Evolutionary conservation across 2,329 filamentous ascomycete genomes (phyloP).

Genomic region (Colletotrichum neosansevieriae): DNA sequence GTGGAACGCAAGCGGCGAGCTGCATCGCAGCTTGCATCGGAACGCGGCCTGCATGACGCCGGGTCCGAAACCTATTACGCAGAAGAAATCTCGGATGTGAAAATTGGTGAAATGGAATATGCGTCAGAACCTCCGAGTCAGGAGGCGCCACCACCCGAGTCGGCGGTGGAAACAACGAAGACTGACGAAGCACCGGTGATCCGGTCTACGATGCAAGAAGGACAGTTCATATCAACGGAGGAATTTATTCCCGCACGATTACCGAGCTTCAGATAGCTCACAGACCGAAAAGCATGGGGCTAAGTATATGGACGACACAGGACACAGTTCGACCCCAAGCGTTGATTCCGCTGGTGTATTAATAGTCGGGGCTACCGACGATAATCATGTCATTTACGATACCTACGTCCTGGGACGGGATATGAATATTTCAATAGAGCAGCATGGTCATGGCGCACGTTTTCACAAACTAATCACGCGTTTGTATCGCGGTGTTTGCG

Average conservation of each 20-base stretch:
- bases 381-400: conserved; percentile 39
- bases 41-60: conserved; percentile 59
- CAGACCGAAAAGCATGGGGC: conserved; percentile 20
- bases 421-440: conserved; percentile 32
- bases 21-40: conserved; percentile 63
- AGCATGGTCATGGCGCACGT: not conserved
- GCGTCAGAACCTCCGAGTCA: conserved; percentile 12
- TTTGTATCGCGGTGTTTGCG: not conserved
- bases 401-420: conserved; percentile 34
- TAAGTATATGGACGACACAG: conserved; percentile 4
- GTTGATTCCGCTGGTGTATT: conserved; percentile 26
- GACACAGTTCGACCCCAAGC: conserved; percentile 21
- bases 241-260: conserved; percentile 70
- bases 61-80: conserved; percentile 48
- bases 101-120: conserved; percentile 45
- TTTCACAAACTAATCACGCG: not conserved
- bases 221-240: conserved; percentile 37
- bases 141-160: not conserved
- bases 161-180: conserved; percentile 17
- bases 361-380: conserved; percentile 30
- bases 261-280: conserved; percentile 62
- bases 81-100: conserved; percentile 48
- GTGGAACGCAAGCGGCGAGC: conserved; percentile 65
- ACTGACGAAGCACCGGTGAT: conserved; percentile 28
- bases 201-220: conserved; percentile 15